Evolutionary conservation across 805 yeast species (phyloP), one percentile per base, ranked within the genome.

Genomic region (Metschnikowia bowlesiae): DNA sequence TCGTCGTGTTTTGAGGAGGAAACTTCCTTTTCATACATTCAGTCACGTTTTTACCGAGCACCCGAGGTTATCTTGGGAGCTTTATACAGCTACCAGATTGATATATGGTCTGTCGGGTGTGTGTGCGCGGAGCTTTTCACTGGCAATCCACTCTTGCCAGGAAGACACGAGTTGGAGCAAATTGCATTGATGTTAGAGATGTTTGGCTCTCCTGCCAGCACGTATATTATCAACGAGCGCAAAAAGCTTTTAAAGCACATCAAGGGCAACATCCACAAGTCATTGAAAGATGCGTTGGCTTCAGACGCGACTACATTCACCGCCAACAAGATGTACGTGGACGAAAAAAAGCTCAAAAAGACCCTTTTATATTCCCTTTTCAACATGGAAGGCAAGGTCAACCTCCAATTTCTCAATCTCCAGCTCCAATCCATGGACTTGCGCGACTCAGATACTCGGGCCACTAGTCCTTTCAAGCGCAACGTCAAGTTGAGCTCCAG

Each of bases 101-200:
- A 89, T 65, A 89, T 96, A 87, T 89, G 96, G 89, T 88, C 96
- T 0, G 69, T 90, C 33, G 97, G 96, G 0, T 86, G 96, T 43
- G 84, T 89, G 6, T 70, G 84, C 44, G 57, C 59, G 2, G 61
- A 58, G 31, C 46, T 58, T n/a, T 58, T 51, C 40, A 47, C 59
- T 0, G 61, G 61, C 8, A 18, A 49, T 26, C 61, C 61, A 9
- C 33, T 58, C 7, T 48, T 58, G 10, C 58, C 61, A 1, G 61
- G 61, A 13, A 69, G 67, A 39, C 73, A 73, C 49, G 84, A 81
- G 53, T 62, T 68, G 31, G 81, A 78, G 41, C 75, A 80, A 42
- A 58, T 79, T 32, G 73, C 75, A 1, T 61, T 66, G 18, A 69
- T 73, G 9, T 46, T 78, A 3, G 78, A 76, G 44, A 56, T 71